phyloP scores from a whole-genome alignment of 2,329 filamentous ascomycete species.

The Claviceps arundinis region DNA sequence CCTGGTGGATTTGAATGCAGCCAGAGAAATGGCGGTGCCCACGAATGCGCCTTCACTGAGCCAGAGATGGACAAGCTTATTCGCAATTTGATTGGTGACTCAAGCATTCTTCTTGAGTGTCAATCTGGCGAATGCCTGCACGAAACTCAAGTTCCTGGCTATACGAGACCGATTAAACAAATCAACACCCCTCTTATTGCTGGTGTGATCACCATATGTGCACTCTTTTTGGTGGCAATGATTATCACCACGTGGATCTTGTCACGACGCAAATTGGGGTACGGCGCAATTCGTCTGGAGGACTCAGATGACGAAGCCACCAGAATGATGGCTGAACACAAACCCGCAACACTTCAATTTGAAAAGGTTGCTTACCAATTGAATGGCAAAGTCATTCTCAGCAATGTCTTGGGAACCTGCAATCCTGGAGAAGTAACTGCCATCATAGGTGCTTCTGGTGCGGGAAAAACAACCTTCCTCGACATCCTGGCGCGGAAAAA shows the following conservation, averaged over 20 bases:
- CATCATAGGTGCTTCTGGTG: constrained; percentile 96
- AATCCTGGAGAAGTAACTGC: constrained; percentile 90
- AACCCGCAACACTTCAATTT: constrained; percentile 77
- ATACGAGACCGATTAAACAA: constrained; percentile 73
- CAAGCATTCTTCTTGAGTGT: constrained; percentile 74
- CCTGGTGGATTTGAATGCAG: constrained; percentile 73
- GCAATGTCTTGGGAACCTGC: constrained; percentile 70
- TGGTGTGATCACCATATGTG: constrained; percentile 74
- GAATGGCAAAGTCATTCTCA: constrained; percentile 77
- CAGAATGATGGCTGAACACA: constrained; percentile 83
- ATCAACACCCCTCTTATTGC: constrained; percentile 97
- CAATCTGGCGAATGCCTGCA: constrained; percentile 85
- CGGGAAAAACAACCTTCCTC: constrained; percentile 92
- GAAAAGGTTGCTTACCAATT: constrained; percentile 76
- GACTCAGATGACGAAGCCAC: constrained; percentile 80
- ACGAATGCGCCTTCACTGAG: constrained; percentile 73
- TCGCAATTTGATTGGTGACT: constrained; percentile 76
- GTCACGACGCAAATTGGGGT: constrained; percentile 56
- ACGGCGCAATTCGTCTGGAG: constrained; percentile 68
- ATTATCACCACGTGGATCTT: constrained; percentile 81
- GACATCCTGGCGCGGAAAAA: constrained; percentile 96
- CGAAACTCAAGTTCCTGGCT: constrained; percentile 84
- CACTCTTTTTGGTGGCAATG: constrained; percentile 77
- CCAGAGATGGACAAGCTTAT: constrained; percentile 89
- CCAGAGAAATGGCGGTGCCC: constrained; percentile 47